phyloP scores from a whole-genome alignment of 257 asterid species.

The Rehmannia glutinosa region DNA sequence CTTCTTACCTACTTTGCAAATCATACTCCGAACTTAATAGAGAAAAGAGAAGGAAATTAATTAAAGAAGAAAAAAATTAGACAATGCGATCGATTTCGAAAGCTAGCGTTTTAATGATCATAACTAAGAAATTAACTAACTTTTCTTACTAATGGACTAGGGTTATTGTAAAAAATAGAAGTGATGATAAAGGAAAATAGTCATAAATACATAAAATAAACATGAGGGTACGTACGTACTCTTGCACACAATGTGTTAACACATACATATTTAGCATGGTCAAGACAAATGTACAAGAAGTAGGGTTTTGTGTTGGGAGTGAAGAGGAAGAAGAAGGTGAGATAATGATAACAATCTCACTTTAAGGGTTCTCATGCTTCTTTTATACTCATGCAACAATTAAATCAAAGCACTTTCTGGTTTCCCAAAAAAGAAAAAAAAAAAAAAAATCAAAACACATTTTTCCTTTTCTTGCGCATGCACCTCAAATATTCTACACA shows the following conservation, averaged over 20 bases:
- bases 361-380: conserved; percentile 70
- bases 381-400: conserved; percentile 36
- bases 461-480: conserved; percentile 48
- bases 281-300: too few species aligned
- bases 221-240: background rate
- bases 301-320: conserved; percentile 36
- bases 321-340: conserved; percentile 44
- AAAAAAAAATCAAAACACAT: background rate
- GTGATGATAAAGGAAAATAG: background rate
- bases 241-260: background rate
- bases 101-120: too few species aligned
- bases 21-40: background rate
- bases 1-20: too few species aligned
- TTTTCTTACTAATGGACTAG: too few species aligned
- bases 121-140: too few species aligned
- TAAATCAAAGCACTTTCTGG: too few species aligned
- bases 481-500: conserved; percentile 41
- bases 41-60: background rate
- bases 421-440: too few species aligned
- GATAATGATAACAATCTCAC: conserved; percentile 53
- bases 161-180: background rate
- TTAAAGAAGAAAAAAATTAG: too few species aligned
- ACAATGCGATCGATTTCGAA: too few species aligned
- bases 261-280: background rate
- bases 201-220: background rate